These are phyloP conservation scores for Cicer cuneatum DNA, from an alignment of 306 rosid species.

Conservation along the genomic window DNA sequence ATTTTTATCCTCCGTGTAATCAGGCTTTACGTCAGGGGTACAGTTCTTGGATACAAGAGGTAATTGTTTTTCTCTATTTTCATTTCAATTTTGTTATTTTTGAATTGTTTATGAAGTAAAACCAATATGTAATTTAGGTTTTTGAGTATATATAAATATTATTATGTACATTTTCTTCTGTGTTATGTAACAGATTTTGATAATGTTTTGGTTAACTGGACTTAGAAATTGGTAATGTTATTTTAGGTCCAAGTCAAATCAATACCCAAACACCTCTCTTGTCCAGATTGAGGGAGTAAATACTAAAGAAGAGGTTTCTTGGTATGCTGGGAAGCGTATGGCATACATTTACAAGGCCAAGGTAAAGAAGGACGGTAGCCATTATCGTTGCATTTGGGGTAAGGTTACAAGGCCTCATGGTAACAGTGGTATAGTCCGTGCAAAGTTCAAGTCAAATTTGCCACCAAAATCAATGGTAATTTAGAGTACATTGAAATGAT, in stretches of 20 bases:
- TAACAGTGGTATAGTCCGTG: conserved; percentile 90
- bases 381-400: conserved; percentile 98
- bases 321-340: conserved; percentile 89
- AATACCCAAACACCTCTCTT: conserved; percentile 83
- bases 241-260: conserved; percentile 90
- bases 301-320: conserved; percentile 83
- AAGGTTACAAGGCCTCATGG: conserved; percentile 93
- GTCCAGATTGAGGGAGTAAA: conserved; percentile 95
- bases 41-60: conserved; percentile 96
- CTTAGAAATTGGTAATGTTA: not conserved
- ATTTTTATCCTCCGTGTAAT: conserved; percentile 18
- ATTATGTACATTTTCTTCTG: too few relatives aligned
- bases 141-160: too few relatives aligned
- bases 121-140: too few relatives aligned
- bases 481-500: too few relatives aligned
- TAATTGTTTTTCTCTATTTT: not conserved
- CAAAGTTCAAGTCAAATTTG: conserved; percentile 87
- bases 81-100: not conserved
- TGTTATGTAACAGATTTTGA: not conserved
- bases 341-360: conserved; percentile 95
- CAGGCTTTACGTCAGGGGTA: conserved; percentile 88
- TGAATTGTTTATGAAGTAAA: not conserved
- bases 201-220: not conserved
- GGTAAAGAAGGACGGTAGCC: conserved; percentile 77
- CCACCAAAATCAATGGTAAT: conserved; percentile 95